These are phyloP conservation scores for Boechera retrofracta DNA, from an alignment of 345 rosid genomes.

Conservation along the genomic window DNA sequence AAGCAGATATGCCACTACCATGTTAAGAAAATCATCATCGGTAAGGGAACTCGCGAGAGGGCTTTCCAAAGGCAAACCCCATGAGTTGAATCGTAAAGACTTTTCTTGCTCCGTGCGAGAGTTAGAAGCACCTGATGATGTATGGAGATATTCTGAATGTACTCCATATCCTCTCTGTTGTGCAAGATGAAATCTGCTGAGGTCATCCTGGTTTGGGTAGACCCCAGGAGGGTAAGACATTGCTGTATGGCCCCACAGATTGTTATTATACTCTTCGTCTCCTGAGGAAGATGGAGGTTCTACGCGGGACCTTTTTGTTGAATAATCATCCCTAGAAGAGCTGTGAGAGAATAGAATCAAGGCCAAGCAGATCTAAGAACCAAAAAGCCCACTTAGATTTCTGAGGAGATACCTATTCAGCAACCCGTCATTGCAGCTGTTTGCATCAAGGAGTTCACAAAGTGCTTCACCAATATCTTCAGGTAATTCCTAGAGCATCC, in stretches of 20 bases:
- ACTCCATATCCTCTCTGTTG: conserved; percentile 54
- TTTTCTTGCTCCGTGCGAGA: conserved; percentile 50
- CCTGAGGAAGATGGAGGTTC: conserved; percentile 64
- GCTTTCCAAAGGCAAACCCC: conserved; percentile 82
- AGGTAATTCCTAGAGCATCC: conserved; percentile 71
- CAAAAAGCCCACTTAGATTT: conserved; percentile 8
- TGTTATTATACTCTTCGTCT: conserved; percentile 59
- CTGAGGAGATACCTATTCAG: conserved; percentile 56
- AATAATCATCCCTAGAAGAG: conserved; percentile 58
- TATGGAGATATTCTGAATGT: conserved; percentile 48
- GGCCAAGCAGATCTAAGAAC: conserved; percentile 31
- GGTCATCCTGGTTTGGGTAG: conserved; percentile 65
- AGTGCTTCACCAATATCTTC: conserved; percentile 90
- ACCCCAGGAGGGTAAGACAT: conserved; percentile 55
- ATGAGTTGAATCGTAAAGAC: conserved; percentile 61
- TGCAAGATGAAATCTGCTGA: conserved; percentile 56
- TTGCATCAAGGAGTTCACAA: conserved; percentile 84
- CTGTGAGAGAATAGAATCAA: conserved; percentile 29
- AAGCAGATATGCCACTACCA: conserved; percentile 62
- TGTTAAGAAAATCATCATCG: conserved; percentile 90
- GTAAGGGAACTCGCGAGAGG: conserved; percentile 81
- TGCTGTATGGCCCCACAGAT: conserved; percentile 36
- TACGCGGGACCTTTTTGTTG: conserved; percentile 56
- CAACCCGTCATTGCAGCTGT: conserved; percentile 54
- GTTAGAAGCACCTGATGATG: conserved; percentile 52